These are phyloP conservation scores for Fusarium nanum DNA, from an alignment of 2,329 filamentous ascomycete genomes.

Conservation along the genomic window DNA sequence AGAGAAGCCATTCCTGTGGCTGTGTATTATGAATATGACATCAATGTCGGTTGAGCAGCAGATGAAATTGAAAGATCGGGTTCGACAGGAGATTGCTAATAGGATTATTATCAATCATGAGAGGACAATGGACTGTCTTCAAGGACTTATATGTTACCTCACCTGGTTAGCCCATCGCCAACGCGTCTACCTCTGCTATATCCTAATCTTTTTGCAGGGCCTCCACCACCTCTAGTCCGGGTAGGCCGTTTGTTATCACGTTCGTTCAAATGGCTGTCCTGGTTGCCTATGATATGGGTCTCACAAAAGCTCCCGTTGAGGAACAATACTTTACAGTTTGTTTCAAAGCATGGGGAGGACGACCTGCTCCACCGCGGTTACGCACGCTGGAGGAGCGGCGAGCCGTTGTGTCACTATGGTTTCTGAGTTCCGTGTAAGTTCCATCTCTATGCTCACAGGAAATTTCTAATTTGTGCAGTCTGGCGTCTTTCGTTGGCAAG, in stretches of 20 bases:
- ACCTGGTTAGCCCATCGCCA: slow-evolving; percentile 55
- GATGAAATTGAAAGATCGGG: slow-evolving; percentile 52
- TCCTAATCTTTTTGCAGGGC: slow-evolving; percentile 49
- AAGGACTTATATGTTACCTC: slow-evolving; percentile 60
- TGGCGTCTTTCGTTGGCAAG: slow-evolving; percentile 56
- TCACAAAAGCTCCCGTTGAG: slow-evolving; percentile 54
- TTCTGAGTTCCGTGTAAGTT: slow-evolving; percentile 52
- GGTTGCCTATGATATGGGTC: slow-evolving; percentile 59
- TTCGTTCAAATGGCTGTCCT: slow-evolving; percentile 57
- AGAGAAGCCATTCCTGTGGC: slow-evolving; percentile 62
- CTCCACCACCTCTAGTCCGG: slow-evolving; percentile 52
- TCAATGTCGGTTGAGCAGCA: slow-evolving; percentile 57
- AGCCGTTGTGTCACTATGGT: slow-evolving; percentile 61
- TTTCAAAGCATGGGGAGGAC: slow-evolving; percentile 51
- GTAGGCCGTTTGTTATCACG: slow-evolving; percentile 59
- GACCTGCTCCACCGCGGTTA: slow-evolving; percentile 45
- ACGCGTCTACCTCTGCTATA: neutral
- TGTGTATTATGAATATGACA: slow-evolving; percentile 61
- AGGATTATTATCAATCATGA: slow-evolving; percentile 62
- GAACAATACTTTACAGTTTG: slow-evolving; percentile 52
- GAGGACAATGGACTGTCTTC: slow-evolving; percentile 62
- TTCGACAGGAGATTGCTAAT: slow-evolving; percentile 59
- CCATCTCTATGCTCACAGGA: neutral
- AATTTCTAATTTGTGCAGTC: slow-evolving; percentile 42
- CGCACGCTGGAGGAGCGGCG: slow-evolving; percentile 63